Percentiles rank a stretch among this genome's conserved stretches.
Conservation (phyloP, 176 grass and related monocot species). For the Puccinellia tenuiflora region DNA sequence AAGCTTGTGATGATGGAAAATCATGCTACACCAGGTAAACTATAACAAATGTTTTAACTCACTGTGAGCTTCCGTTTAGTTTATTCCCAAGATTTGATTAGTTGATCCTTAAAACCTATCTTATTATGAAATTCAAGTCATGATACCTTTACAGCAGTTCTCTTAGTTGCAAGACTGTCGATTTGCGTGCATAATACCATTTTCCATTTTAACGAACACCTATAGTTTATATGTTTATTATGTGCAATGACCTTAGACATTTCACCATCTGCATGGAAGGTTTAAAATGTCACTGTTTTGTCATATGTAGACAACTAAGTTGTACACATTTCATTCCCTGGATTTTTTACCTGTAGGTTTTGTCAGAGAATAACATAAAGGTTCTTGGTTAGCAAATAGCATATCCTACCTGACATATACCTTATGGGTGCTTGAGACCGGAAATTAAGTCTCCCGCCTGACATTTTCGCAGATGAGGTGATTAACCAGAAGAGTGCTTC, state of each 20-base stretch:
- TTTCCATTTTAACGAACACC: neutral
- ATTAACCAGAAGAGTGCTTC: slow-evolving; percentile 42
- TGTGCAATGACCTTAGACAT: slow-evolving; percentile 14
- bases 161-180: neutral
- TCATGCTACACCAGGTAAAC: slow-evolving; percentile 53
- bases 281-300: neutral
- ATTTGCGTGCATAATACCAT: neutral
- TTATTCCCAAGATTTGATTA: neutral
- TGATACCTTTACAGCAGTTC: neutral
- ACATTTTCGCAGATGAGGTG: slow-evolving; percentile 51
- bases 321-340: slow-evolving; percentile 4
- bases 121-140: slow-evolving; percentile 10
- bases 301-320: neutral
- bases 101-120: neutral
- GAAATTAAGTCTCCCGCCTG: neutral
- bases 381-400: slow-evolving; percentile 9
- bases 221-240: neutral
- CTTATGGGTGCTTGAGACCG: neutral
- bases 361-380: slow-evolving; percentile 1
- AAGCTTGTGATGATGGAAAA: slow-evolving; percentile 64
- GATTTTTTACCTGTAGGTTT: neutral
- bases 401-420: neutral
- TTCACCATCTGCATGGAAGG: slow-evolving; percentile 7
- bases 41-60: neutral
- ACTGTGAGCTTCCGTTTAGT: slow-evolving; percentile 12